Percentiles rank a stretch among this genome's conserved stretches.
These are phyloP conservation scores for Arachnomyces sp. DNA, from an alignment of 2,329 filamentous ascomycete genomes.

Conservation along the genomic window DNA sequence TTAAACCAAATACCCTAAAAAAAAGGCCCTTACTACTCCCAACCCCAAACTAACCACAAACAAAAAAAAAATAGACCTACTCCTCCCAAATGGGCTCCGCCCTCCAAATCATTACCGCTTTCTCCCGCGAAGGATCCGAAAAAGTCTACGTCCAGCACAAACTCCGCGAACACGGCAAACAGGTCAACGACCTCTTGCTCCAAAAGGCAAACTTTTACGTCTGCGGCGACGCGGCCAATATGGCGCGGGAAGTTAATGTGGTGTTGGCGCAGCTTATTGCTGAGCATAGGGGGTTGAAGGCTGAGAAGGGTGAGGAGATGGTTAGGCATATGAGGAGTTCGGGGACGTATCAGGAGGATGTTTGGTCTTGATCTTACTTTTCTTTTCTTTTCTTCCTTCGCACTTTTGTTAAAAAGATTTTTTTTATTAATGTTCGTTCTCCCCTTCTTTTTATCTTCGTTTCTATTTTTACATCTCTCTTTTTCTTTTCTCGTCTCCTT, in stretches of 20 bases:
- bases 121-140: conserved; percentile 77
- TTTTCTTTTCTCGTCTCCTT: neutral
- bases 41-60: neutral
- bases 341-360: conserved; percentile 89
- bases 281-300: conserved; percentile 70
- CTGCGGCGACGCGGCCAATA: conserved; percentile 94
- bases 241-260: conserved; percentile 88
- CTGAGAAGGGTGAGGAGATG: conserved; percentile 87
- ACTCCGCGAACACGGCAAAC: conserved; percentile 71
- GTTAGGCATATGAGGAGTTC: conserved; percentile 93
- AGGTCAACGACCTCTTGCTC: conserved; percentile 79
- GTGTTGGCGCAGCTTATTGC: conserved; percentile 82
- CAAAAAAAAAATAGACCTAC: conserved; percentile 57
- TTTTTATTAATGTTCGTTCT: neutral
- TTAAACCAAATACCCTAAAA: neutral
- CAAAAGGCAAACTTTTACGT: conserved; percentile 93
- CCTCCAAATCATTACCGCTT: conserved; percentile 85
- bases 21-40: conserved; percentile 2
- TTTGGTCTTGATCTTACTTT: conserved; percentile 49
- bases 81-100: conserved; percentile 76
- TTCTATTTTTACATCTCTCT: neutral
- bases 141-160: conserved; percentile 98
- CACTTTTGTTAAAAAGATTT: neutral
- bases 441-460: neutral
- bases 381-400: conserved; percentile 11